These are phyloP conservation scores for Bipolaris cookei DNA, from an alignment of 2,329 filamentous ascomycete species.

Conservation along the genomic window DNA sequence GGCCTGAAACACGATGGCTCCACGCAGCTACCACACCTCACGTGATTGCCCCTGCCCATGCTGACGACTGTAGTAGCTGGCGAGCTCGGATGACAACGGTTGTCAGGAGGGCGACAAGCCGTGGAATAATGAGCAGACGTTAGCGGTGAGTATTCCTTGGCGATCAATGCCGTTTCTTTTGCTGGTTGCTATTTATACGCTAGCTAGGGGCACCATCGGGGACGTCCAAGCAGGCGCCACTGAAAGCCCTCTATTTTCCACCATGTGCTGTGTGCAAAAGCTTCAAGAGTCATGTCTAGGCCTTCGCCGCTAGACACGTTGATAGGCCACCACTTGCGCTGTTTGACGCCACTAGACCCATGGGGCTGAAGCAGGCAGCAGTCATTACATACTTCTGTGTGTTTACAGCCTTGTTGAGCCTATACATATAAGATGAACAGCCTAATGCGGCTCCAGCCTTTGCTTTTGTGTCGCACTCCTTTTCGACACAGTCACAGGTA, in stretches of 20 bases:
- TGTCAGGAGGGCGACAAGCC: not conserved
- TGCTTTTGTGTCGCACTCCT: not conserved
- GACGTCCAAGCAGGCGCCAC: not conserved
- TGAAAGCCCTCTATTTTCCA: not conserved
- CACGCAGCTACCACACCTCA: conserved; percentile 12
- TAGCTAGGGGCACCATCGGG: not conserved
- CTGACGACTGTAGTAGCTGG: not conserved
- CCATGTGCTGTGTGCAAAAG: not conserved
- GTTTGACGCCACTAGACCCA: not conserved
- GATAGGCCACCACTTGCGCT: not conserved
- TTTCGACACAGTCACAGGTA: not conserved
- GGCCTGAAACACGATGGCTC: conserved; percentile 23
- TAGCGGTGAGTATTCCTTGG: not conserved
- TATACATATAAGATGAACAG: not conserved
- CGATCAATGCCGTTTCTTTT: not conserved
- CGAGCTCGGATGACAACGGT: conserved; percentile 6
- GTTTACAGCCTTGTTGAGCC: not conserved
- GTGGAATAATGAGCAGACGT: not conserved
- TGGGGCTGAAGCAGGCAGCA: conserved; percentile 11
- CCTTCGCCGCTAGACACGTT: not conserved
- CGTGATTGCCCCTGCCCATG: conserved; percentile 21
- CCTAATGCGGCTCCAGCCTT: not conserved
- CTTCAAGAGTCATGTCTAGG: not conserved
- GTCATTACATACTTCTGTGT: not conserved
- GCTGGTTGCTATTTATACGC: not conserved